Evolutionary conservation across 2,329 filamentous ascomycete species (phyloP).

Genomic region (Pestalotiopsis sp.): DNA sequence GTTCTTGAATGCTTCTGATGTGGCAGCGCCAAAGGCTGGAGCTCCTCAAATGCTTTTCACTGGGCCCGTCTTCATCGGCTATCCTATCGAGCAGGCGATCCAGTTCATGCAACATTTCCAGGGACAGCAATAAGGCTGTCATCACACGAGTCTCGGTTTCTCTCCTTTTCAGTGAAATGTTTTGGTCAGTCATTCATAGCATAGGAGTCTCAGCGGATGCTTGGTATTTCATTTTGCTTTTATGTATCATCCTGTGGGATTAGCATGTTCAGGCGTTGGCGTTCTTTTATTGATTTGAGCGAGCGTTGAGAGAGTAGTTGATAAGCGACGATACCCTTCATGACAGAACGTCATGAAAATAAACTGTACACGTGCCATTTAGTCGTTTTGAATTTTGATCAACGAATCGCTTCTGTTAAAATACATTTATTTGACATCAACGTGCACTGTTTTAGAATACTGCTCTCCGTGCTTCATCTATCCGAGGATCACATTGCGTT

Average conservation of each 20-base stretch:
- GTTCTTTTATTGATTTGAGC: background rate
- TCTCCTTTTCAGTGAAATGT: background rate
- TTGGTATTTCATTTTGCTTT: background rate
- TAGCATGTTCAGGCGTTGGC: conserved; percentile 9
- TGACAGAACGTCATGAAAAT: background rate
- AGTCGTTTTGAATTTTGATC: background rate
- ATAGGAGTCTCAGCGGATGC: background rate
- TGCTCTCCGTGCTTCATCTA: too few species aligned
- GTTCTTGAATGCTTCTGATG: conserved; percentile 51
- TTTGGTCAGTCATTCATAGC: background rate
- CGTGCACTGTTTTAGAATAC: too few species aligned
- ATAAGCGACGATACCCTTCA: conserved; percentile 11
- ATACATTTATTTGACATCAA: too few species aligned
- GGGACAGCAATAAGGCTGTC: conserved; percentile 18
- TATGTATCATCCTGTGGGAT: background rate
- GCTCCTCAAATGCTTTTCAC: conserved; percentile 81
- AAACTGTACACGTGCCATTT: background rate
- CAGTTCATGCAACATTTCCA: conserved; percentile 69
- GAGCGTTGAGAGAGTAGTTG: background rate
- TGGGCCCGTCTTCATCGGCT: conserved; percentile 92
- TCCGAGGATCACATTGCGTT: too few species aligned
- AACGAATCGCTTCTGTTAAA: background rate
- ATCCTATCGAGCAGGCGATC: conserved; percentile 81
- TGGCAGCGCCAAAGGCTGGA: conserved; percentile 34
- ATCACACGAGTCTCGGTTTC: background rate